Conservation (phyloP, 345 rosid genomes). For the Anacardium occidentale region DNA sequence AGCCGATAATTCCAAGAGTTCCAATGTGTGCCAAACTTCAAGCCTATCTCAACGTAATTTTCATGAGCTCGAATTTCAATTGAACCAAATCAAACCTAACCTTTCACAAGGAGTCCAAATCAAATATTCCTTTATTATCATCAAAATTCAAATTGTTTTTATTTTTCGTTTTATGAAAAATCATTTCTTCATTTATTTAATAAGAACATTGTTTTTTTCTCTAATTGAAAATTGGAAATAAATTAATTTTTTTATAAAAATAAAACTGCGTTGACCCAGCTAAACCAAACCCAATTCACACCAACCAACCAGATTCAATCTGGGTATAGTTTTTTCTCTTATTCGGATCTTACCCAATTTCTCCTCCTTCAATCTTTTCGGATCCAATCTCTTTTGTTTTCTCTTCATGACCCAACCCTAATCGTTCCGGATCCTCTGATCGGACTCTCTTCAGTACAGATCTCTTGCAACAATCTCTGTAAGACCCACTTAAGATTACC, state of each 20-base stretch:
- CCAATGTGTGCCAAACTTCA: background rate
- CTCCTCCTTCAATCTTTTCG: slow-evolving; percentile 7
- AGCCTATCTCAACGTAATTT: background rate
- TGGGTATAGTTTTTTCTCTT: background rate
- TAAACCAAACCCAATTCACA: slow-evolving; percentile 8
- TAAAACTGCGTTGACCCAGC: slow-evolving; percentile 9
- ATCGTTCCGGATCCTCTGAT: slow-evolving; percentile 64
- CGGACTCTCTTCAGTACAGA: slow-evolving; percentile 31
- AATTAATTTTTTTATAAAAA: background rate
- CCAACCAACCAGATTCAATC: slow-evolving; percentile 12
- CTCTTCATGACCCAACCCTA: slow-evolving; percentile 25
- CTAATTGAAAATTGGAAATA: background rate
- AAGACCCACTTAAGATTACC: slow-evolving; percentile 19
- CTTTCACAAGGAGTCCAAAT: background rate
- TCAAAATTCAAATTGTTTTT: background rate
- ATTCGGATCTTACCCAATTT: slow-evolving; percentile 36
- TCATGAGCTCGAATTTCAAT: background rate
- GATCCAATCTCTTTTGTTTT: slow-evolving; percentile 13
- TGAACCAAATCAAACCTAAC: background rate
- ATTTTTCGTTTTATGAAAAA: background rate
- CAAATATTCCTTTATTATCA: background rate
- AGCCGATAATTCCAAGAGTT: too few species aligned
- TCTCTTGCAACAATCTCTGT: slow-evolving; percentile 18
- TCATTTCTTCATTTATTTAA: background rate
- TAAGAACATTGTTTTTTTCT: background rate